Percentiles rank a stretch among this genome's conserved stretches.
Evolutionary conservation across 2,329 filamentous ascomycete genomes (phyloP).

Genomic region (Dothistroma pini): DNA sequence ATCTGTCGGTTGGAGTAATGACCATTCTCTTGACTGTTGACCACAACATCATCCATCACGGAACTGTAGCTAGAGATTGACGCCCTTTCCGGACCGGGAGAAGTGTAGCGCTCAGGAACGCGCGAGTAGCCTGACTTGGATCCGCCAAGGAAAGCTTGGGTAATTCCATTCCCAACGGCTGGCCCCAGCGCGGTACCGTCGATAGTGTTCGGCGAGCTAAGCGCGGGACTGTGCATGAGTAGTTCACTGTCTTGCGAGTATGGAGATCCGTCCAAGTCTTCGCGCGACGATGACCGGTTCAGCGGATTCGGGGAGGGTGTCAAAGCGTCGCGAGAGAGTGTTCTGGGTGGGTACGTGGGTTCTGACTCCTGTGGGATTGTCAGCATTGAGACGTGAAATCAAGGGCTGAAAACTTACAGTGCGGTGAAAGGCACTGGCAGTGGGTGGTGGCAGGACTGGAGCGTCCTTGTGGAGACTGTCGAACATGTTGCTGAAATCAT

Average conservation of each 20-base stretch:
- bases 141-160: slow-evolving; percentile 29
- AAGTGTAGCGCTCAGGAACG: slow-evolving; percentile 29
- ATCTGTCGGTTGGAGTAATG: slow-evolving; percentile 24
- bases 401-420: slow-evolving; percentile 14
- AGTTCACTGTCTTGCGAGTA: slow-evolving; percentile 36
- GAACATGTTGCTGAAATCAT: slow-evolving; percentile 38
- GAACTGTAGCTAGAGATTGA: slow-evolving; percentile 21
- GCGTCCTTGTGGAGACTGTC: slow-evolving; percentile 28
- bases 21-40: slow-evolving; percentile 17
- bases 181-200: slow-evolving; percentile 25
- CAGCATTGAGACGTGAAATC: background rate
- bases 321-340: slow-evolving; percentile 30
- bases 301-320: slow-evolving; percentile 28
- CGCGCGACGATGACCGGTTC: slow-evolving; percentile 15
- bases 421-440: slow-evolving; percentile 19
- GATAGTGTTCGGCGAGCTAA: slow-evolving; percentile 28
- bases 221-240: slow-evolving; percentile 26
- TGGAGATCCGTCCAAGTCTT: slow-evolving; percentile 27
- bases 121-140: slow-evolving; percentile 31
- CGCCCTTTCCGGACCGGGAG: slow-evolving; percentile 28
- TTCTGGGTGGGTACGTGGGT: slow-evolving; percentile 33
- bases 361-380: slow-evolving; percentile 29
- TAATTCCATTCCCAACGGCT: slow-evolving; percentile 22
- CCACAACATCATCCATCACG: slow-evolving; percentile 15
- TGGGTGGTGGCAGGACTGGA: slow-evolving; percentile 20